These are phyloP conservation scores for Cordyceps javanica DNA, from an alignment of 2,329 filamentous ascomycete genomes.

Conservation along the genomic window DNA sequence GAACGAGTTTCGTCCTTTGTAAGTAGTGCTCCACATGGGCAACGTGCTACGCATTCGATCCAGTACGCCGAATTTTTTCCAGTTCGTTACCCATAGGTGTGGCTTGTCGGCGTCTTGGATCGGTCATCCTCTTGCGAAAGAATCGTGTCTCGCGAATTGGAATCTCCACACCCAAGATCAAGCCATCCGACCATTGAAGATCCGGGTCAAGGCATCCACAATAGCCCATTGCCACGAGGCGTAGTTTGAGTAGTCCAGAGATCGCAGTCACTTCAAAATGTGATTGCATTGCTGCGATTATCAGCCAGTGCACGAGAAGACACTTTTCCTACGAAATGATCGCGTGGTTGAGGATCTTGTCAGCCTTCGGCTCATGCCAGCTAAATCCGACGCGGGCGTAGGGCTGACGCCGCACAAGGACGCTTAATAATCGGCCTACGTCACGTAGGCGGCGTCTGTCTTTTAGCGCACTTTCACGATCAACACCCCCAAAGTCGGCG, in stretches of 20 bases:
- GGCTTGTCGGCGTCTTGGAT: background rate
- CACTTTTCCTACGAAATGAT: background rate
- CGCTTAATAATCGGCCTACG: slow-evolving; percentile 9
- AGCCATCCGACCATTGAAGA: background rate
- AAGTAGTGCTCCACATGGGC: too few relatives aligned
- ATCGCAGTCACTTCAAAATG: background rate
- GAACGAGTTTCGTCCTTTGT: background rate
- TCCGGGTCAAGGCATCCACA: background rate
- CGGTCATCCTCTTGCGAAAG: background rate
- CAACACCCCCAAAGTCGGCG: background rate
- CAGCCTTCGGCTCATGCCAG: background rate
- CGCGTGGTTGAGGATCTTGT: background rate
- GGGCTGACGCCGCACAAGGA: background rate
- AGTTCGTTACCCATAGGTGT: background rate
- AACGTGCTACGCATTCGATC: background rate
- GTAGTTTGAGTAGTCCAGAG: background rate
- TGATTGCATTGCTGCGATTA: background rate
- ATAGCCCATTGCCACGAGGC: background rate
- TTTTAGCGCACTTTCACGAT: slow-evolving; percentile 5
- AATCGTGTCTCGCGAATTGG: background rate
- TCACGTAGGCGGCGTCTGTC: background rate
- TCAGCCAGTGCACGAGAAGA: background rate
- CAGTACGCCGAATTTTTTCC: background rate
- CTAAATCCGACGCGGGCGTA: slow-evolving; percentile 1
- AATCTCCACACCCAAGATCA: background rate